A percentile compares a stretch with the other conserved stretches of the same genome.
Conservation (phyloP, 805 yeast genomes). For the Yamadazyma phyllophila region DNA sequence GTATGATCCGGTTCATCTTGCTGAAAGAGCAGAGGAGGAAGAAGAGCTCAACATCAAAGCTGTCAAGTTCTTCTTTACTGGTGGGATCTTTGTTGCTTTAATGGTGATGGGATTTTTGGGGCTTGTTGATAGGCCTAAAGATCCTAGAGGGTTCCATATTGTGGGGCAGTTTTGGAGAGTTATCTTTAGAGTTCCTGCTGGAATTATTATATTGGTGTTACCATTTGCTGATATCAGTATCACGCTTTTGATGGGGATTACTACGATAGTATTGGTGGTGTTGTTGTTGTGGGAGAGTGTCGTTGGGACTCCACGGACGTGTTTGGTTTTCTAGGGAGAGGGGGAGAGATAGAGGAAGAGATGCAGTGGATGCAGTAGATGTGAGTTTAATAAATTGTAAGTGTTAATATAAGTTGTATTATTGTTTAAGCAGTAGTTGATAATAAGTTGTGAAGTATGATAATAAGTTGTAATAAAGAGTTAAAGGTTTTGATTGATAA, state of each 20-base stretch:
- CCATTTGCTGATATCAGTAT: conserved; percentile 44
- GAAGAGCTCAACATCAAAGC: conserved; percentile 39
- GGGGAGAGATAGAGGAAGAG: too few species aligned
- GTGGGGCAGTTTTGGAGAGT: conserved; percentile 39
- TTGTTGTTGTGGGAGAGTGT: conserved; percentile 38
- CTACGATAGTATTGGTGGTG: conserved; percentile 31
- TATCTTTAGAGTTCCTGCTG: conserved; percentile 41
- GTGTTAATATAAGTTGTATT: too few species aligned
- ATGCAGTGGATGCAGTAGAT: too few species aligned
- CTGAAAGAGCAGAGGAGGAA: conserved; percentile 9
- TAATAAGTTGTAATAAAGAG: too few species aligned
- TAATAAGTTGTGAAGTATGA: too few species aligned
- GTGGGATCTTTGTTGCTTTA: conserved; percentile 50
- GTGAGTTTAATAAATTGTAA: too few species aligned
- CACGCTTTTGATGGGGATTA: conserved; percentile 42
- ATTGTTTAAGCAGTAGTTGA: too few species aligned
- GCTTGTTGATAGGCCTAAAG: conserved; percentile 43
- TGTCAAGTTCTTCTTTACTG: conserved; percentile 49
- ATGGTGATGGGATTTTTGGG: conserved; percentile 40
- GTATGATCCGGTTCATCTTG: background rate
- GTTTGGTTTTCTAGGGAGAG: background rate
- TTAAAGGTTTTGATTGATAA: too few species aligned
- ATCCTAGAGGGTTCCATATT: conserved; percentile 28
- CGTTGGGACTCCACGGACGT: conserved; percentile 22
- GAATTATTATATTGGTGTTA: conserved; percentile 35